phyloP scores from a whole-genome alignment of 2,329 filamentous ascomycete species.

The Blastomyces emzantsi region DNA sequence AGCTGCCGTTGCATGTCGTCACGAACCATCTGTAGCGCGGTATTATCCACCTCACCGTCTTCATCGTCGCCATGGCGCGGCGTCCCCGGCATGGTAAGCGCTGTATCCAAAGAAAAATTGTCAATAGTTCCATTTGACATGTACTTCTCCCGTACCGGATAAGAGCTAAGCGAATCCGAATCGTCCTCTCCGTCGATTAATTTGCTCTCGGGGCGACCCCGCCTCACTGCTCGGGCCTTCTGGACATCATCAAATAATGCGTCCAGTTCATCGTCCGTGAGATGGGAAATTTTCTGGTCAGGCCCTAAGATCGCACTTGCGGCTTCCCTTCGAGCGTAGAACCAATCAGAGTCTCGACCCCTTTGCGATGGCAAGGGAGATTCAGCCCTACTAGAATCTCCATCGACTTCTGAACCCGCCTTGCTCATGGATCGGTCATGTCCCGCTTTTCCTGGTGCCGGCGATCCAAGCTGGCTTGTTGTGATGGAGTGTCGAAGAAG shows the following conservation, averaged over 20 bases:
- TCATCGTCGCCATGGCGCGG: slow-evolving; percentile 64
- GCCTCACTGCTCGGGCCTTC: slow-evolving; percentile 72
- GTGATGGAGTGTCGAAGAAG: slow-evolving; percentile 73
- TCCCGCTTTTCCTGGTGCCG: slow-evolving; percentile 52
- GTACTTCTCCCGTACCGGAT: slow-evolving; percentile 85
- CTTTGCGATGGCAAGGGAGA: slow-evolving; percentile 66
- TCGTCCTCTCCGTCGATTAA: slow-evolving; percentile 60
- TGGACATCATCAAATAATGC: slow-evolving; percentile 90
- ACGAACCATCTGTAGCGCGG: slow-evolving; percentile 61
- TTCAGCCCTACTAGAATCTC: slow-evolving; percentile 62
- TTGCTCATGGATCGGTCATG: slow-evolving; percentile 78
- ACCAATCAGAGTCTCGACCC: slow-evolving; percentile 80
- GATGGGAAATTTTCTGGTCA: slow-evolving; percentile 80
- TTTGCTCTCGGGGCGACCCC: slow-evolving; percentile 52
- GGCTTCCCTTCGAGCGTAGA: slow-evolving; percentile 85
- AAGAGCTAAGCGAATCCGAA: slow-evolving; percentile 79
- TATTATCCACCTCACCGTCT: slow-evolving; percentile 46
- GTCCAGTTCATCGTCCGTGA: slow-evolving; percentile 92
- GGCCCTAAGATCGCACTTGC: slow-evolving; percentile 79
- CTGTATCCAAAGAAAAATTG: slow-evolving; percentile 92
- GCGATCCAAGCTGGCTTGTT: slow-evolving; percentile 54
- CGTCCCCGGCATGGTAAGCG: slow-evolving; percentile 87
- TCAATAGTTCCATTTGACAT: slow-evolving; percentile 90
- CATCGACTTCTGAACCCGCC: slow-evolving; percentile 65
- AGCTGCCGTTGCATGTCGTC: slow-evolving; percentile 78